These are phyloP conservation scores for Avena sativa DNA, from an alignment of 176 grass and related monocot genomes.

Conservation along the genomic window DNA sequence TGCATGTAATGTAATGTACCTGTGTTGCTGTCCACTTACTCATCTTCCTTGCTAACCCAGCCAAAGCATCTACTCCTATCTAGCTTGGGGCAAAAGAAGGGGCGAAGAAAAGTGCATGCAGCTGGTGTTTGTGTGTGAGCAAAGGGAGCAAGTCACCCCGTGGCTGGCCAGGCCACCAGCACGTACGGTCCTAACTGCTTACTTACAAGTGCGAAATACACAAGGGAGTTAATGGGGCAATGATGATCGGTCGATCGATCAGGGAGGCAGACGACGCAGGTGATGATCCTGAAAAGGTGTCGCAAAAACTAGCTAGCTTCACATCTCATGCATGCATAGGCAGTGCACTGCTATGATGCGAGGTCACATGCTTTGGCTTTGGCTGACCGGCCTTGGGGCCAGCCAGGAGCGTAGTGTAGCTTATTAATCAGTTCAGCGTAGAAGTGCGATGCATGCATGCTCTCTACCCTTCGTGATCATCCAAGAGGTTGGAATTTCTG, in stretches of 20 bases:
- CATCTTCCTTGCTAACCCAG: conserved; percentile 57
- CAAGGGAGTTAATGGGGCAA: not conserved
- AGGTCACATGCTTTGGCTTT: conserved; percentile 34
- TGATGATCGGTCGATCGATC: not conserved
- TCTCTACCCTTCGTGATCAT: not conserved
- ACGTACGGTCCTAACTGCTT: conserved; percentile 35
- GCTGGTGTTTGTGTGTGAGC: conserved; percentile 2
- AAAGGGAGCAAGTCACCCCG: conserved; percentile 45
- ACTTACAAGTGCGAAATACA: conserved; percentile 36
- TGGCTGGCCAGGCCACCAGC: conserved; percentile 45
- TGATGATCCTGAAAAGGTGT: conserved; percentile 11
- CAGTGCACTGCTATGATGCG: conserved; percentile 20
- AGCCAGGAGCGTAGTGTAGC: not conserved
- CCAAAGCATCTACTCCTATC: conserved; percentile 15
- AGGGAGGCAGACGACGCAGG: not conserved
- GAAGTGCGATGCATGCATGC: not conserved
- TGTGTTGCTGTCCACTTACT: conserved; percentile 59
- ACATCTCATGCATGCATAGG: conserved; percentile 18
- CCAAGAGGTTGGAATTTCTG: too few relatives aligned
- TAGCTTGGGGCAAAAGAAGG: not conserved
- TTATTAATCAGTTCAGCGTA: not conserved
- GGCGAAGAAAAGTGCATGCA: not conserved
- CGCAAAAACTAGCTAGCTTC: conserved; percentile 30
- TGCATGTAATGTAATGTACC: conserved; percentile 28
- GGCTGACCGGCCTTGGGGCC: not conserved